Percentiles rank a stretch among this genome's conserved stretches.
Evolutionary conservation across 1,284 basidiomycete species (phyloP).

Genomic region (Austroboletus niveus): DNA sequence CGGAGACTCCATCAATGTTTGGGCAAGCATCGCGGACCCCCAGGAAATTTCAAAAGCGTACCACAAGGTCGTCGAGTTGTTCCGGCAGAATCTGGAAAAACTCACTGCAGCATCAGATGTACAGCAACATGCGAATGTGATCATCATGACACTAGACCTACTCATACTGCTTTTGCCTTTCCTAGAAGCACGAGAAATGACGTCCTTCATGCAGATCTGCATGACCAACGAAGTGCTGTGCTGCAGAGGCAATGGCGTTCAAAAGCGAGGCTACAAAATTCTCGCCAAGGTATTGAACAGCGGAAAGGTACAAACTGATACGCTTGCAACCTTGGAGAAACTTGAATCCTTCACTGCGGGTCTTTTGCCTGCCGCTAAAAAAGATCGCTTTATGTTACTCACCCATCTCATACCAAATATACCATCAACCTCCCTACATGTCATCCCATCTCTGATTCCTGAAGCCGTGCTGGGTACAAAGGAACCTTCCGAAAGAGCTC

Average conservation of each 20-base stretch:
- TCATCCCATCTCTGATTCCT: constrained; percentile 88
- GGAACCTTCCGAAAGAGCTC: constrained; percentile 92
- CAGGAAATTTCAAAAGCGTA: constrained; percentile 82
- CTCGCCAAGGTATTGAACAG: constrained; percentile 72
- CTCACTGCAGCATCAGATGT: constrained; percentile 29
- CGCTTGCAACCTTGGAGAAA: constrained; percentile 50
- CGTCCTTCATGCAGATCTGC: constrained; percentile 63
- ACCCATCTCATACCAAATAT: constrained; percentile 71
- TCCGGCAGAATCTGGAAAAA: constrained; percentile 67
- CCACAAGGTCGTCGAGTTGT: constrained; percentile 73
- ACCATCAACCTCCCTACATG: constrained; percentile 72
- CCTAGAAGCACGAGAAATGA: constrained; percentile 61
- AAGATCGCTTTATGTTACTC: constrained; percentile 86
- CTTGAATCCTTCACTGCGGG: constrained; percentile 65
- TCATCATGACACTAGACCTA: constrained; percentile 84
- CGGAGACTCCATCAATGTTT: constrained; percentile 88
- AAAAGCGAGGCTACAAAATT: constrained; percentile 95
- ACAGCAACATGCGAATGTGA: constrained; percentile 39
- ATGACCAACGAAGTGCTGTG: constrained; percentile 60
- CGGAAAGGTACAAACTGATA: constrained; percentile 45
- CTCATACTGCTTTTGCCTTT: constrained; percentile 82
- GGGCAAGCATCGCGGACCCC: constrained; percentile 76
- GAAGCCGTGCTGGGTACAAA: constrained; percentile 98
- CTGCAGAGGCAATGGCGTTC: constrained; percentile 82
- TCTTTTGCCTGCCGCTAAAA: constrained; percentile 85